phyloP scores from a whole-genome alignment of 73 alveolate species.

The Urostyla sp. region DNA sequence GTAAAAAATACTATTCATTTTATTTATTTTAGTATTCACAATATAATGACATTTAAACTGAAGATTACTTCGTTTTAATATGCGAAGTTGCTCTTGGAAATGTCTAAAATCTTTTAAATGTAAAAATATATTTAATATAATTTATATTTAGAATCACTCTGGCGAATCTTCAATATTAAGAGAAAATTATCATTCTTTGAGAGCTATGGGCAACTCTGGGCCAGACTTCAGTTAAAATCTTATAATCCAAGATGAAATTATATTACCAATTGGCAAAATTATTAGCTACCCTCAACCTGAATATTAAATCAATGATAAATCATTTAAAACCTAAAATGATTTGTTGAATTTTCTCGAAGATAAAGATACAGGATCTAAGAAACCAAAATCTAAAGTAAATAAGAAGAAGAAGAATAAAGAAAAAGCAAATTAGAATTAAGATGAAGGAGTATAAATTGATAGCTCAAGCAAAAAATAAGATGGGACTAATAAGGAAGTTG shows the following conservation, averaged over 20 bases:
- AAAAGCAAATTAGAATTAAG: too few relatives aligned
- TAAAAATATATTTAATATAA: not conserved
- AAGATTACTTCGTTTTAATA: conserved; percentile 17
- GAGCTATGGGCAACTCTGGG: conserved; percentile 47
- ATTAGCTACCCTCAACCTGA: conserved; percentile 16
- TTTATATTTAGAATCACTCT: not conserved
- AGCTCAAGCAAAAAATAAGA: not conserved
- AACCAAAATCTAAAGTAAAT: not conserved
- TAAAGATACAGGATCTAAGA: not conserved
- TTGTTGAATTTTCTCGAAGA: not conserved
- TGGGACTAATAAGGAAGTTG: not conserved
- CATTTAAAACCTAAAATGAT: not conserved
- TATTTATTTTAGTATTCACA: not conserved
- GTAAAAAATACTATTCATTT: conserved; percentile 28
- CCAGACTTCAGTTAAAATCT: conserved; percentile 48
- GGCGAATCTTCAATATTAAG: not conserved
- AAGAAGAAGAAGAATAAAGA: not conserved
- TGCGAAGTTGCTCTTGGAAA: conserved; percentile 70
- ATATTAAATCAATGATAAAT: not conserved
- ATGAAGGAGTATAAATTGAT: too few relatives aligned
- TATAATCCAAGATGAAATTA: conserved; percentile 8
- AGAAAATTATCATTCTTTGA: conserved; percentile 33
- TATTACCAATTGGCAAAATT: conserved; percentile 44
- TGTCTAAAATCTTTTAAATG: conserved; percentile 2
- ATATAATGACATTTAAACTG: not conserved